Percentiles rank a stretch among this genome's conserved stretches.
phyloP scores from a whole-genome alignment of 768 basidiomycete genomes.

The Leccinum uliginosum region DNA sequence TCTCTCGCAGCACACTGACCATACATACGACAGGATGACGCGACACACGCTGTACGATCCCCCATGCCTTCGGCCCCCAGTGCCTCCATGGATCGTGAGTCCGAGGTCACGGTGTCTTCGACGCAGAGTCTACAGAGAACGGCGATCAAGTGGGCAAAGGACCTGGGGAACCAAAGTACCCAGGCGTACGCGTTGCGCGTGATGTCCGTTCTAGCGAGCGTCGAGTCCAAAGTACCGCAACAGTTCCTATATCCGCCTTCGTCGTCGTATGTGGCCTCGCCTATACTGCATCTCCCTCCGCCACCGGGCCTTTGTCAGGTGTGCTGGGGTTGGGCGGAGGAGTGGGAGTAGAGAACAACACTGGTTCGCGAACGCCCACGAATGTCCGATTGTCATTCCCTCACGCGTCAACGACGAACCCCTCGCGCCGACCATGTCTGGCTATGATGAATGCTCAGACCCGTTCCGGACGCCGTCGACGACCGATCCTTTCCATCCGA shows the following conservation, averaged over 20 bases:
- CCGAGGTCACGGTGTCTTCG: constrained; percentile 25
- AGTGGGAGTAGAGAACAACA: neutral
- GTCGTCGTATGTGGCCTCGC: neutral
- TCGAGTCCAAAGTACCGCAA: constrained; percentile 6
- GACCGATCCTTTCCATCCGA: too few species aligned
- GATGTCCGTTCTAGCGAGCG: constrained; percentile 15
- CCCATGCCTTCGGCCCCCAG: constrained; percentile 54
- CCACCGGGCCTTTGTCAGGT: constrained; percentile 6
- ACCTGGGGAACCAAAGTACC: constrained; percentile 47
- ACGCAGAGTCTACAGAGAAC: constrained; percentile 36
- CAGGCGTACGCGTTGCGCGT: constrained; percentile 34
- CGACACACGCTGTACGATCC: constrained; percentile 86
- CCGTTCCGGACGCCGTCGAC: constrained; percentile 30
- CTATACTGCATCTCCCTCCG: constrained; percentile 12
- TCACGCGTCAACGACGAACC: constrained; percentile 28
- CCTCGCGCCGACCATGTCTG: constrained; percentile 21
- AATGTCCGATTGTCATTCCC: constrained; percentile 18
- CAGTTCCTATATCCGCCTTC: constrained; percentile 27
- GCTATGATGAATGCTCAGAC: constrained; percentile 13
- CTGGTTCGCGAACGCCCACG: constrained; percentile 22
- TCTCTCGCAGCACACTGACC: constrained; percentile 29
- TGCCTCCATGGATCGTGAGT: constrained; percentile 38
- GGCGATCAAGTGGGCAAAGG: constrained; percentile 71
- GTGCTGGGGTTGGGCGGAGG: neutral
- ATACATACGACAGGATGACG: constrained; percentile 46